Percentiles rank a stretch among this genome's conserved stretches.
These are phyloP conservation scores for Quercus parvula DNA, from an alignment of 306 rosid species.

Conservation along the genomic window DNA sequence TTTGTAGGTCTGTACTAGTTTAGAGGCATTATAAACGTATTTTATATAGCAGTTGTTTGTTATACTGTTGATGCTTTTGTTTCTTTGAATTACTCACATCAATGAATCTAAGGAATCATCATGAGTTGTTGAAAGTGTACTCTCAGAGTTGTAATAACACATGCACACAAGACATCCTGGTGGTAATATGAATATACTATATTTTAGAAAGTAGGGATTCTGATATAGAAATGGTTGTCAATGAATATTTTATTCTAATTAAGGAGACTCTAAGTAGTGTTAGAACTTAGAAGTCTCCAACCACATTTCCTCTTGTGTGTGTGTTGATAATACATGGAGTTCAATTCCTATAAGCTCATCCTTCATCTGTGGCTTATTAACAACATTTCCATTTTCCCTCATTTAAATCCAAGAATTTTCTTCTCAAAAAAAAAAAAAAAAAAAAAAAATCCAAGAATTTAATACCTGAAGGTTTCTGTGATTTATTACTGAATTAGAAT, in stretches of 20 bases:
- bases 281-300: neutral
- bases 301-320: neutral
- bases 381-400: neutral
- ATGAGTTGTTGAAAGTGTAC: neutral
- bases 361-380: neutral
- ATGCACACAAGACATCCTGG: neutral
- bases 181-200: neutral
- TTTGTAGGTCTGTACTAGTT: neutral
- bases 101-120: neutral
- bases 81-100: neutral
- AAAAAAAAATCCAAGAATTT: neutral
- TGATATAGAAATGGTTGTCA: neutral
- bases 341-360: neutral
- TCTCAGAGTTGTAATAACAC: neutral
- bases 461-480: neutral
- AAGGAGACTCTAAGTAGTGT: neutral
- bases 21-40: neutral
- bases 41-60: neutral
- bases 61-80: neutral
- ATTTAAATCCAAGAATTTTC: neutral
- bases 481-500: neutral
- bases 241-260: neutral
- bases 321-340: neutral
- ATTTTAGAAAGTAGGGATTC: neutral
- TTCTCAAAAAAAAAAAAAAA: too few relatives aligned